Percentiles rank a stretch among this genome's conserved stretches.
Evolutionary conservation across 2,329 filamentous ascomycete genomes (phyloP).

Genomic region (Colletotrichum sp.): DNA sequence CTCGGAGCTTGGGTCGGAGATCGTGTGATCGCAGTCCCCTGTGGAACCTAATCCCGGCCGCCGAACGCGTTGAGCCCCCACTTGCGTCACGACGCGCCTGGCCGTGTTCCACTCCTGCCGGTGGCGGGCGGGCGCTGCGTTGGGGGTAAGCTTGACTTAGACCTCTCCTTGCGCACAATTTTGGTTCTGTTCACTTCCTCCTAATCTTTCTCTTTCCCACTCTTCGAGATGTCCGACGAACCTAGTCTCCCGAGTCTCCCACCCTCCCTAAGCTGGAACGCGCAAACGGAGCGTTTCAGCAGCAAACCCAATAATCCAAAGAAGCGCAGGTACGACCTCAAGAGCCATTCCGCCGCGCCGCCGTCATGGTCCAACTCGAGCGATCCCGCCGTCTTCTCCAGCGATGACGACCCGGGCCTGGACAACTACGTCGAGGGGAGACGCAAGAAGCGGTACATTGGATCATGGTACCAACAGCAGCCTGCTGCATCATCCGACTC

Average conservation of each 20-base stretch:
- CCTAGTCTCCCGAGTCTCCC: constrained; percentile 44
- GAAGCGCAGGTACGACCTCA: constrained; percentile 40
- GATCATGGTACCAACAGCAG: constrained; percentile 71
- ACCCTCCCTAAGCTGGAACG: constrained; percentile 39
- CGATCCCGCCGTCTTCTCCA: constrained; percentile 74
- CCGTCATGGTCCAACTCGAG: constrained; percentile 64
- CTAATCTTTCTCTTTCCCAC: not conserved
- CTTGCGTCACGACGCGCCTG: constrained; percentile 14
- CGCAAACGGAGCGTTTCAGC: constrained; percentile 41
- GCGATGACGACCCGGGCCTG: constrained; percentile 71
- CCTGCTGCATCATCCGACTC: constrained; percentile 53
- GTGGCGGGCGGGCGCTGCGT: not conserved
- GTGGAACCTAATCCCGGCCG: not conserved
- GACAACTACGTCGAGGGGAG: constrained; percentile 66
- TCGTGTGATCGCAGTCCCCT: constrained; percentile 4
- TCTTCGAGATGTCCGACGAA: constrained; percentile 42
- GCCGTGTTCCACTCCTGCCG: constrained; percentile 3
- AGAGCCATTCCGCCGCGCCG: constrained; percentile 30
- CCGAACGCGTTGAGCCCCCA: constrained; percentile 11
- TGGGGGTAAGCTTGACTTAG: constrained; percentile 4
- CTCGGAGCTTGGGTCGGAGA: constrained; percentile 20
- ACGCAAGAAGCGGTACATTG: constrained; percentile 67
- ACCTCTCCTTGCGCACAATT: not conserved
- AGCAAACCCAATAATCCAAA: constrained; percentile 41
- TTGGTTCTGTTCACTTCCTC: not conserved